Evolutionary conservation across 2,329 filamentous ascomycete genomes (phyloP).

Genomic region (Colletotrichum tanaceti): DNA sequence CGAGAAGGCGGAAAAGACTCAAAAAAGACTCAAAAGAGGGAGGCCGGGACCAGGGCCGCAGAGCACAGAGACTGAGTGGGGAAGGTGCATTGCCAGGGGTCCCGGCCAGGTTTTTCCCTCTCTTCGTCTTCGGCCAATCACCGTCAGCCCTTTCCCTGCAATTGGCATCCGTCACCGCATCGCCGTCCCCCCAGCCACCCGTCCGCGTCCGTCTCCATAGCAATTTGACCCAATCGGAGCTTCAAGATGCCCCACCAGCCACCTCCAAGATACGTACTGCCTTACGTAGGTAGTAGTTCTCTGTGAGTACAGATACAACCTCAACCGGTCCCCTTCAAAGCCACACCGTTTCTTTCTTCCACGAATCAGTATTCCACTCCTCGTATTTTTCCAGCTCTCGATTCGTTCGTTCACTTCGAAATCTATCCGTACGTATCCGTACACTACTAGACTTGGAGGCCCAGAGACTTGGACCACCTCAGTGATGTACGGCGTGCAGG

Average conservation of each 20-base stretch:
- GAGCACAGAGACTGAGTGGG: too few relatives aligned
- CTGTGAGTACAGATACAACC: constrained; percentile 6
- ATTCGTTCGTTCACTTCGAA: too few relatives aligned
- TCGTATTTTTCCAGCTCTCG: too few relatives aligned
- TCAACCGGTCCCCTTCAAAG: constrained; percentile 1
- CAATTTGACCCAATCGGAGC: not conserved
- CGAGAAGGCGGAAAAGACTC: constrained; percentile 8
- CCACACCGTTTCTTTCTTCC: constrained; percentile 17
- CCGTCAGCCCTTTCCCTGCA: not conserved
- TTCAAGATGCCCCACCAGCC: constrained; percentile 5
- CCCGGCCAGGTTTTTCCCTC: constrained; percentile 19
- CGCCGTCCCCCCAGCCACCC: constrained; percentile 23
- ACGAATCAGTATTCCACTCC: not conserved
- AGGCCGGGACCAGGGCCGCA: constrained; percentile 28
- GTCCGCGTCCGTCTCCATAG: not conserved
- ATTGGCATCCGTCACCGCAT: constrained; percentile 7
- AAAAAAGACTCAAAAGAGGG: too few relatives aligned
- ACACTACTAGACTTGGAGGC: too few relatives aligned
- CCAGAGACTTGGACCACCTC: constrained; percentile 2
- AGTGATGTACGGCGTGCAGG: not conserved
- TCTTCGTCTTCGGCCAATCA: not conserved
- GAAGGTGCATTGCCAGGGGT: constrained; percentile 2
- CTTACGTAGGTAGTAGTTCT: too few relatives aligned
- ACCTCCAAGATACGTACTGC: not conserved
- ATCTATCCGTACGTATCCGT: too few relatives aligned